phyloP scores from a whole-genome alignment of 1,284 basidiomycete species.

The Anthracocystis setariae region DNA sequence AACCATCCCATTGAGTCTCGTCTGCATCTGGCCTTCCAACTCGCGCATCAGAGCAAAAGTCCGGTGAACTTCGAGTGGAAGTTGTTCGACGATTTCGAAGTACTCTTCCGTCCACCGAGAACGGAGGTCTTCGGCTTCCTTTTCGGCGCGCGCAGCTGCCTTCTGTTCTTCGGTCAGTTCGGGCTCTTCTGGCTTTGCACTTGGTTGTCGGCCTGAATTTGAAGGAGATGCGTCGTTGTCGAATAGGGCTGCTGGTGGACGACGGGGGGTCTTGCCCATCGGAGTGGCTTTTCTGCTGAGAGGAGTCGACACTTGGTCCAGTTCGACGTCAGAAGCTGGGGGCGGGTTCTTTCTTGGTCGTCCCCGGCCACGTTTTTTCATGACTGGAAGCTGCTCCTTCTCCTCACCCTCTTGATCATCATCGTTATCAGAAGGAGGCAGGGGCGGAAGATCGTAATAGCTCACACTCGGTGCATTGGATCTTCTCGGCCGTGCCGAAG shows the following conservation, averaged over 20 bases:
- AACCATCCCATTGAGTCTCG: slow-evolving; percentile 19
- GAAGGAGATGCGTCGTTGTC: not conserved
- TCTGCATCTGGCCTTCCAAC: slow-evolving; percentile 77
- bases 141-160: slow-evolving; percentile 21
- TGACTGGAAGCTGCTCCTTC: slow-evolving; percentile 24
- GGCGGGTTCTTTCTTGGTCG: slow-evolving; percentile 3
- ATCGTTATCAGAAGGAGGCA: slow-evolving; percentile 29
- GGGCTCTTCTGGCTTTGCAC: slow-evolving; percentile 12
- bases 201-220: not conserved
- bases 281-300: slow-evolving; percentile 7
- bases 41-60: slow-evolving; percentile 83
- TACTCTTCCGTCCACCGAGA: slow-evolving; percentile 65
- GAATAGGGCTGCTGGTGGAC: not conserved
- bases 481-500: slow-evolving; percentile 19
- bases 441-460: slow-evolving; percentile 15
- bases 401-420: slow-evolving; percentile 23
- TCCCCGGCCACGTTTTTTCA: slow-evolving; percentile 8
- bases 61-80: slow-evolving; percentile 83
- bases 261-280: slow-evolving; percentile 1
- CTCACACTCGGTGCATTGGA: slow-evolving; percentile 13
- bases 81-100: slow-evolving; percentile 77
- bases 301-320: not conserved
- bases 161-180: slow-evolving; percentile 38
- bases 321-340: slow-evolving; percentile 22
- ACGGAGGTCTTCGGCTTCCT: slow-evolving; percentile 47